Evolutionary conservation across 495 filamentous ascomycete genomes (phyloP).

Genomic region (Hamigera avellanea): DNA sequence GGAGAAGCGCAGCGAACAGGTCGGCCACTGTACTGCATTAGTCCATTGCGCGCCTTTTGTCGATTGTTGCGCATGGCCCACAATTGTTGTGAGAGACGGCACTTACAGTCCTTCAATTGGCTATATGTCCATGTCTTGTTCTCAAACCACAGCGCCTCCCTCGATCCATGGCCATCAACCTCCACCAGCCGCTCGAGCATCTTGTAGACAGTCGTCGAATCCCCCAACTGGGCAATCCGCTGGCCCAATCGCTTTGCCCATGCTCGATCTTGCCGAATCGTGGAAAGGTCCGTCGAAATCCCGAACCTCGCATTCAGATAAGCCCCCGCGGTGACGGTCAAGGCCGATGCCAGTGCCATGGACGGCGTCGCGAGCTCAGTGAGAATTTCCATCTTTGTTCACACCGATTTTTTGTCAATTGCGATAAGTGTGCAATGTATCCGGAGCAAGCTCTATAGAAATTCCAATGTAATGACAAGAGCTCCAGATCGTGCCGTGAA

Average conservation of each 20-base stretch:
- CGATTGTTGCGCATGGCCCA: too few relatives aligned
- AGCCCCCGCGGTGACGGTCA: constrained; percentile 29
- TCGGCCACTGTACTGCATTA: constrained; percentile 25
- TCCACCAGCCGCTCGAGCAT: constrained; percentile 32
- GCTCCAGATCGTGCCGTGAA: too few relatives aligned
- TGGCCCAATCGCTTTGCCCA: constrained; percentile 22
- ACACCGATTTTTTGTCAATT: neutral
- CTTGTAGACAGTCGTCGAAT: constrained; percentile 31
- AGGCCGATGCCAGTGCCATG: constrained; percentile 25
- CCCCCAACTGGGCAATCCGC: constrained; percentile 30
- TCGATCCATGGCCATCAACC: constrained; percentile 20
- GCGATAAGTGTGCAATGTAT: neutral
- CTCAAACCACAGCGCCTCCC: constrained; percentile 41
- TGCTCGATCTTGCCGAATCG: constrained; percentile 20
- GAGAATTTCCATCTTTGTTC: constrained; percentile 22
- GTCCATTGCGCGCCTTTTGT: neutral
- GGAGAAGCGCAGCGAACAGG: constrained; percentile 31
- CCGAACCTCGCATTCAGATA: constrained; percentile 39
- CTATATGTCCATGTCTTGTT: constrained; percentile 37
- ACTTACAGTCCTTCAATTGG: constrained; percentile 35
- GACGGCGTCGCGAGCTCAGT: constrained; percentile 24
- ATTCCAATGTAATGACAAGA: neutral
- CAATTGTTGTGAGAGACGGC: too few relatives aligned
- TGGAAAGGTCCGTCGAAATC: constrained; percentile 29
- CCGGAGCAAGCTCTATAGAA: constrained; percentile 3